Conservation (phyloP, 2,329 filamentous ascomycete genomes). For the Colletotrichum nymphaeae region DNA sequence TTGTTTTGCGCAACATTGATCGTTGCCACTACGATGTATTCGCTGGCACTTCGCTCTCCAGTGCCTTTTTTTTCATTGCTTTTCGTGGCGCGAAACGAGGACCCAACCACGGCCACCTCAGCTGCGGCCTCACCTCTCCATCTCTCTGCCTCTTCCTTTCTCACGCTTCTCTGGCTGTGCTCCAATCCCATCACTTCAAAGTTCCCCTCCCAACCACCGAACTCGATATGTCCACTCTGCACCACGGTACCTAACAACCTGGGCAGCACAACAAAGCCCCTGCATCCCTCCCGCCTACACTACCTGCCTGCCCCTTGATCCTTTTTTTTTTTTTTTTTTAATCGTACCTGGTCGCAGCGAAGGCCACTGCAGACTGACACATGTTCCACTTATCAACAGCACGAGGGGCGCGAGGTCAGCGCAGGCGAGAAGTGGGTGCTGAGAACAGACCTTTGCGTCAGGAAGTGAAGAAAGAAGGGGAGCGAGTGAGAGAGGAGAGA, state of each 20-base stretch:
- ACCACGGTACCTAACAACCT: neutral
- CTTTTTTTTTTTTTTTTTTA: neutral
- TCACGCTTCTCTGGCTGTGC: neutral
- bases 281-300: slow-evolving; percentile 2
- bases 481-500: neutral
- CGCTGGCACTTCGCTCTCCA: slow-evolving; percentile 11
- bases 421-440: slow-evolving; percentile 93
- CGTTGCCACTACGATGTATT: slow-evolving; percentile 24
- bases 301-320: neutral
- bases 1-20: slow-evolving; percentile 4
- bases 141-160: neutral
- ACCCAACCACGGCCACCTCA: slow-evolving; percentile 18
- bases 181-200: neutral
- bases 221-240: slow-evolving; percentile 12
- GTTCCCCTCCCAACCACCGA: neutral
- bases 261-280: slow-evolving; percentile 50
- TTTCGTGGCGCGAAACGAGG: slow-evolving; percentile 26
- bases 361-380: slow-evolving; percentile 27
- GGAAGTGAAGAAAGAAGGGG: slow-evolving; percentile 49
- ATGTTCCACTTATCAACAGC: slow-evolving; percentile 54
- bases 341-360: slow-evolving; percentile 4
- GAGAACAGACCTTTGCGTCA: slow-evolving; percentile 82
- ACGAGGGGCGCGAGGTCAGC: slow-evolving; percentile 84
- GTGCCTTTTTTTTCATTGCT: slow-evolving; percentile 30
- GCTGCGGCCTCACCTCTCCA: slow-evolving; percentile 25